Evolutionary conservation across 352 stramenopile species (phyloP).

Genomic region (Phytopythium kandeliae): DNA sequence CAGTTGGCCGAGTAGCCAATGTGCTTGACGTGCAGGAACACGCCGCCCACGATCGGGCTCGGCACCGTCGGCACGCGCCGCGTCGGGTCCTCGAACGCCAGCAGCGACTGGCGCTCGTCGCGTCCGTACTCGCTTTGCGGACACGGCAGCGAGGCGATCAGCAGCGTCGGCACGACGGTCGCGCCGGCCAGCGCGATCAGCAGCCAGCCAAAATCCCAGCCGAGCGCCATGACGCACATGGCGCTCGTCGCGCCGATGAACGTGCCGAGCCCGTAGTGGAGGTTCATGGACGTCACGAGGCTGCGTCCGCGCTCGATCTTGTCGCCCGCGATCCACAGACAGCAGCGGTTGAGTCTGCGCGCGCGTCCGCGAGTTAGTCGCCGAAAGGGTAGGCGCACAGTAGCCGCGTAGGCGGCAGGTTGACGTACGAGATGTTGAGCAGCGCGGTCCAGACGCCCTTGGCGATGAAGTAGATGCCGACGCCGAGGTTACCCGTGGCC

Average conservation of each 20-base stretch:
- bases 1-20: constrained; percentile 62
- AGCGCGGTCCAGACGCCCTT: constrained; percentile 72
- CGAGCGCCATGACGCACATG: constrained; percentile 39
- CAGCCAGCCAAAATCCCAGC: constrained; percentile 44
- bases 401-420: too few species aligned
- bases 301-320: constrained; percentile 62
- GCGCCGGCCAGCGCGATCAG: constrained; percentile 50
- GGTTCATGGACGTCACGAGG: constrained; percentile 72
- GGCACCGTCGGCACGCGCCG: constrained; percentile 70
- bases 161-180: constrained; percentile 31
- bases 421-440: constrained; percentile 67
- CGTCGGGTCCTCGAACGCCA: constrained; percentile 68
- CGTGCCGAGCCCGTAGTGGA: constrained; percentile 56
- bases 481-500: constrained; percentile 51
- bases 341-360: constrained; percentile 56
- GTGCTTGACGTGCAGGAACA: constrained; percentile 78
- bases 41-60: constrained; percentile 73
- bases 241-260: constrained; percentile 48
- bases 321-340: constrained; percentile 60
- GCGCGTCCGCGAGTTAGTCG: too few species aligned
- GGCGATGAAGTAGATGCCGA: constrained; percentile 66
- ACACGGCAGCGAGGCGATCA: constrained; percentile 35
- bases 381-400: too few species aligned
- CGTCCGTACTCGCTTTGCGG: constrained; percentile 39
- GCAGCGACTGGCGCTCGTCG: constrained; percentile 55